Conservation (phyloP, 1,139 yeast species). For the Suhomyces anneliseae region DNA sequence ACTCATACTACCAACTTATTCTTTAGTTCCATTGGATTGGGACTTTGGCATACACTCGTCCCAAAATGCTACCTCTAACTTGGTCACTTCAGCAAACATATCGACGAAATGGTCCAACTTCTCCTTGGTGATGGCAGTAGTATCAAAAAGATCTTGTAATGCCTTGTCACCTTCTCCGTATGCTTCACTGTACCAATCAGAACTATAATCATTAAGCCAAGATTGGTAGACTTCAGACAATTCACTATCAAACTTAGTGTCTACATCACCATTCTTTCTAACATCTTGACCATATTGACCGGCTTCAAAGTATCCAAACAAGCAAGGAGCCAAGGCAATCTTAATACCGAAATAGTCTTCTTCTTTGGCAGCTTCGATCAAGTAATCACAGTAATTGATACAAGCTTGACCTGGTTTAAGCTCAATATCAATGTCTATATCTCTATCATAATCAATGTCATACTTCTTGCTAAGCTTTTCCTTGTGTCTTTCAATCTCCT, state of each 20-base stretch:
- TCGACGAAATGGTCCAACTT: constrained; percentile 54
- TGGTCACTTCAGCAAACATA: constrained; percentile 58
- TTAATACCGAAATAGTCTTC: constrained; percentile 65
- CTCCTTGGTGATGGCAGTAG: constrained; percentile 29
- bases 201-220: constrained; percentile 64
- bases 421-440: constrained; percentile 37
- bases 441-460: constrained; percentile 46
- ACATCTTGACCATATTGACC: constrained; percentile 27
- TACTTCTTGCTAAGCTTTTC: constrained; percentile 47
- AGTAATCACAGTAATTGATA: constrained; percentile 57
- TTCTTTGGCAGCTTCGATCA: constrained; percentile 50
- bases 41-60: constrained; percentile 27
- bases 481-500: constrained; percentile 59
- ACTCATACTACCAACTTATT: no score
- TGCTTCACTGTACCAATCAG: constrained; percentile 57
- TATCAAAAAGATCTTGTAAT: constrained; percentile 43
- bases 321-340: constrained; percentile 73
- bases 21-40: no score
- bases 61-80: constrained; percentile 68
- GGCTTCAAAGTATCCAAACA: constrained; percentile 70
- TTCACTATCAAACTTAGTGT: constrained; percentile 7
- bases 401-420: constrained; percentile 59
- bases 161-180: constrained; percentile 48
- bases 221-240: constrained; percentile 40
- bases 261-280: constrained; percentile 11